Evolutionary conservation across 2,329 filamentous ascomycete genomes (phyloP), one percentile per base, ranked within the genome.

Genomic region (Lasiodiplodia sp.): DNA sequence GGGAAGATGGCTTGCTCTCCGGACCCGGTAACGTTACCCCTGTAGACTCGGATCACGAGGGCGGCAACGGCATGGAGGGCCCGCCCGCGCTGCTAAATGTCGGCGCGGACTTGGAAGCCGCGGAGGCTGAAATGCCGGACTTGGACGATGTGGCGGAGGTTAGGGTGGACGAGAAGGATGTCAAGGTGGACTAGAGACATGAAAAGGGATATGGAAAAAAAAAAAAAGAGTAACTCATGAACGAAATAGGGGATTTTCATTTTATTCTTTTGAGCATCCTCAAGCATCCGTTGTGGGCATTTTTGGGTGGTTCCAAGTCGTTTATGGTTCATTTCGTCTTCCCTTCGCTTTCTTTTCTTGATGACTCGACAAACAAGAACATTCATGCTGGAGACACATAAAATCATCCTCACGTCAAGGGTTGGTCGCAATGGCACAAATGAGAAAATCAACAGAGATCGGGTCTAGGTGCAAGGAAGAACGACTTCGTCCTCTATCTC

Each of bases 121-220:
- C 65, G 25, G 51, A 66, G 25, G 55, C 64, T 18, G 67, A 53
- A n/a, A 64, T 57, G 57, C 68, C 53, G 37, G 68, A 68, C n/a
- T 16, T 56, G 21, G 70, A 70, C 23, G 66, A 71, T 21, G 70
- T 72, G 40, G 66, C 69, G 37, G 71, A 72, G 38, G 68, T 72
- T n/a, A 58, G 52, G 21, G 49, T 71, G 10, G 70, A 69, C 18
- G 69, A 69, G 40, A 52, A 57, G 38, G 57, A 68, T 16, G 53
- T 56, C 16, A 57, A 67, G 31, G 52, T 67, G 40, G 66, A 60
- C 28, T 67, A 56, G 25, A 64, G 28, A 18, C 7, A 25, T 44
- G 44, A n/a, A 11, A 47, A 21, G 44, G n/a, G 44, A 47, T 3
- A 11, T 8, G n/a, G 18, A 18, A 44, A 14, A 14, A 16, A 40